Conservation (phyloP, 2,329 filamentous ascomycete species). For the Apiospora aurea region DNA sequence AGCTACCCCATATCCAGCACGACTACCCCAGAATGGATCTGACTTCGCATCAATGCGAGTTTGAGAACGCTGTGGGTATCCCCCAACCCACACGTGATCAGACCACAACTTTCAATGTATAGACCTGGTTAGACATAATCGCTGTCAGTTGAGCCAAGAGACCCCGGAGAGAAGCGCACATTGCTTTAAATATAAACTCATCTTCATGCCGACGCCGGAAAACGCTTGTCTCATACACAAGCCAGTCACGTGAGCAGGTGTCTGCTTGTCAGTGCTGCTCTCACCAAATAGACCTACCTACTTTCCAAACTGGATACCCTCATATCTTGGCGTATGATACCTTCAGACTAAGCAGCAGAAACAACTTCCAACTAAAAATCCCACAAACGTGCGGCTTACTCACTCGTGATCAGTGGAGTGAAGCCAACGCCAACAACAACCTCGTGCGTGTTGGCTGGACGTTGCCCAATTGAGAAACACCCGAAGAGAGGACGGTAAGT, state of each 20-base stretch:
- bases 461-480: not conserved
- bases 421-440: not conserved
- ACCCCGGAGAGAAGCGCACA: not conserved
- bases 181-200: not conserved
- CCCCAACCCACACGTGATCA: not conserved
- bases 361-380: not conserved
- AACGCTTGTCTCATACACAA: not conserved
- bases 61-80: not conserved
- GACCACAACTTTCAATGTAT: not conserved
- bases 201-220: not conserved
- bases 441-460: not conserved
- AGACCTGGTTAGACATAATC: not conserved
- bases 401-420: not conserved
- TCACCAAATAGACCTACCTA: not conserved
- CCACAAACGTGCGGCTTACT: not conserved
- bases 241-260: not conserved
- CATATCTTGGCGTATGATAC: not conserved
- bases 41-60: not conserved
- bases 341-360: not conserved
- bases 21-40: not conserved
- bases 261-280: not conserved
- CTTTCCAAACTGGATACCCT: not conserved
- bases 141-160: not conserved
- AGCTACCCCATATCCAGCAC: slow-evolving; percentile 3
- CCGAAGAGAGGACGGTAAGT: not conserved